These are phyloP conservation scores for Fusarium sp. DNA, from an alignment of 2,329 filamentous ascomycete genomes.

Conservation along the genomic window DNA sequence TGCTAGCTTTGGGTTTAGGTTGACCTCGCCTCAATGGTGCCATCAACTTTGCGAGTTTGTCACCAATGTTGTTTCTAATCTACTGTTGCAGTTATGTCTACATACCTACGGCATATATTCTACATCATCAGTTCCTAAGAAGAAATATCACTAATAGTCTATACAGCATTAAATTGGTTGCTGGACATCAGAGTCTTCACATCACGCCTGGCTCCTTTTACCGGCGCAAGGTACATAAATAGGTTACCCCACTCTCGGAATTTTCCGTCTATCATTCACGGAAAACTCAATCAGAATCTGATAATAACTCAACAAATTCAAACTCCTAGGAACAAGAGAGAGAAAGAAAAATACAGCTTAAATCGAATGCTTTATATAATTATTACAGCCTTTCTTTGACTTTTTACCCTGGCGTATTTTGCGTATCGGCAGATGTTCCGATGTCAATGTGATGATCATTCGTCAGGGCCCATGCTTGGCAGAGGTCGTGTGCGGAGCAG, in stretches of 20 bases:
- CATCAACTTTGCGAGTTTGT: background rate
- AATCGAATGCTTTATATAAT: background rate
- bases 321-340: background rate
- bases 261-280: background rate
- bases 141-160: background rate
- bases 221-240: background rate
- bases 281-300: background rate
- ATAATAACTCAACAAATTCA: no score
- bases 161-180: accelerated
- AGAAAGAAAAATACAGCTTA: no score
- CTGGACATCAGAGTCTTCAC: background rate
- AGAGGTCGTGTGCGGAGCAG: background rate
- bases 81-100: accelerated
- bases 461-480: background rate
- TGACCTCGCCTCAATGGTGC: background rate
- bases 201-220: background rate
- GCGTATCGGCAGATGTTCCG: background rate
- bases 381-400: background rate
- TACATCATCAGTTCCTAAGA: accelerated
- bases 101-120: background rate
- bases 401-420: background rate
- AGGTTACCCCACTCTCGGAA: background rate
- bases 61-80: background rate
- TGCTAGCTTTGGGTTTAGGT: background rate
- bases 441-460: background rate